Percentiles rank a stretch among this genome's conserved stretches.
These are phyloP conservation scores for Liriodendron chinense DNA, from an alignment of 164 flowering plant genomes.

Conservation along the genomic window DNA sequence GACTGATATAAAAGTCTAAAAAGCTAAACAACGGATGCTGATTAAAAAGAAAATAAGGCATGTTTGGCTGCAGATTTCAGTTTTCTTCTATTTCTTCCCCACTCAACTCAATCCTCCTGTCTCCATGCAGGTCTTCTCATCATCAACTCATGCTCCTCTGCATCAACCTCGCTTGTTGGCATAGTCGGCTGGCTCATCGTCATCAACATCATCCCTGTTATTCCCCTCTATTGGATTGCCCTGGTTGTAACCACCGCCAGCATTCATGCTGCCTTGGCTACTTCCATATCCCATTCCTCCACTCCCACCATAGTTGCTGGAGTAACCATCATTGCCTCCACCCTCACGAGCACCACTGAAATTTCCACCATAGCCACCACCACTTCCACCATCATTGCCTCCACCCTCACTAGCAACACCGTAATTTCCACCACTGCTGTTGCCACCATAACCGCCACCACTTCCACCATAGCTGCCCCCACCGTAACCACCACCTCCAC, in stretches of 20 bases:
- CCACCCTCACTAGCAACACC: neutral
- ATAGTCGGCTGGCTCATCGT: constrained; percentile 12
- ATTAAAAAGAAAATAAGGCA: neutral
- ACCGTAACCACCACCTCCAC: neutral
- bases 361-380: neutral
- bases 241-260: neutral
- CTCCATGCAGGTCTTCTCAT: neutral
- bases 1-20: too few species aligned
- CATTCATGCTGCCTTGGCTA: neutral
- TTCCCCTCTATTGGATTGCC: constrained; percentile 4
- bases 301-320: neutral
- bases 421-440: neutral
- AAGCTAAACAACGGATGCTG: neutral
- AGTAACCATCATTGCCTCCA: neutral
- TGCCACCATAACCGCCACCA: neutral
- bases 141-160: neutral
- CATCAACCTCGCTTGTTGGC: constrained; percentile 14
- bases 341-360: constrained; percentile 2
- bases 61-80: too few species aligned
- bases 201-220: constrained; percentile 12
- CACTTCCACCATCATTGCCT: neutral
- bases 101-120: too few species aligned
- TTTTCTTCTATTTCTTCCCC: neutral
- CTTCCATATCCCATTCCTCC: neutral
- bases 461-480: neutral